A percentile compares a stretch with the other conserved stretches of the same genome.
Conservation (phyloP, 2,329 filamentous ascomycete species). For the Beauveria caledonica region DNA sequence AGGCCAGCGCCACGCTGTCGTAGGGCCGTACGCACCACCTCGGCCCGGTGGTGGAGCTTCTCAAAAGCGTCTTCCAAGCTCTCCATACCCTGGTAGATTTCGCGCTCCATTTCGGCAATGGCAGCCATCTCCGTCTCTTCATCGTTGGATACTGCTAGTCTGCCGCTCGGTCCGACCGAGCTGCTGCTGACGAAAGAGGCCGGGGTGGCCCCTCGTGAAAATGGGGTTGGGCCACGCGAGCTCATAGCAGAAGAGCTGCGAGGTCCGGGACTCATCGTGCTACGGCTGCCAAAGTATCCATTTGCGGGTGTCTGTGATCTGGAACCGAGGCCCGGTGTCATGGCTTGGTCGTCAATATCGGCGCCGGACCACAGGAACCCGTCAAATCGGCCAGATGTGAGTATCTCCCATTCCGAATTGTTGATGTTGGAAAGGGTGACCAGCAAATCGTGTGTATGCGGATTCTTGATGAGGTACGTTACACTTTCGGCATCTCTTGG, state of each 20-base stretch:
- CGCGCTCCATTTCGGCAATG: constrained; percentile 82
- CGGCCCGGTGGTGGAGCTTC: constrained; percentile 76
- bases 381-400: constrained; percentile 88
- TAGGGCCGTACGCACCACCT: constrained; percentile 68
- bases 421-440: constrained; percentile 83
- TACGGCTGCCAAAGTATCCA: constrained; percentile 32
- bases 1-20: constrained; percentile 78
- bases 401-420: constrained; percentile 90
- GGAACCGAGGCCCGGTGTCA: constrained; percentile 36
- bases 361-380: constrained; percentile 92
- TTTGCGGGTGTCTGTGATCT: constrained; percentile 47
- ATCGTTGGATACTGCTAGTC: constrained; percentile 71
- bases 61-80: constrained; percentile 90
- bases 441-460: constrained; percentile 73
- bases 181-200: constrained; percentile 52
- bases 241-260: constrained; percentile 33
- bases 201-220: constrained; percentile 48
- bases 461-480: constrained; percentile 78
- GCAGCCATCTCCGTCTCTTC: constrained; percentile 90
- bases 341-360: constrained; percentile 46
- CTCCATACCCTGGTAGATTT: constrained; percentile 93
- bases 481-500: constrained; percentile 82
- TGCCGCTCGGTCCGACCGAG: constrained; percentile 32
- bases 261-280: constrained; percentile 31
- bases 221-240: constrained; percentile 40